Conservation (phyloP, 352 stramenopile species). For the Globisporangium splendens region DNA sequence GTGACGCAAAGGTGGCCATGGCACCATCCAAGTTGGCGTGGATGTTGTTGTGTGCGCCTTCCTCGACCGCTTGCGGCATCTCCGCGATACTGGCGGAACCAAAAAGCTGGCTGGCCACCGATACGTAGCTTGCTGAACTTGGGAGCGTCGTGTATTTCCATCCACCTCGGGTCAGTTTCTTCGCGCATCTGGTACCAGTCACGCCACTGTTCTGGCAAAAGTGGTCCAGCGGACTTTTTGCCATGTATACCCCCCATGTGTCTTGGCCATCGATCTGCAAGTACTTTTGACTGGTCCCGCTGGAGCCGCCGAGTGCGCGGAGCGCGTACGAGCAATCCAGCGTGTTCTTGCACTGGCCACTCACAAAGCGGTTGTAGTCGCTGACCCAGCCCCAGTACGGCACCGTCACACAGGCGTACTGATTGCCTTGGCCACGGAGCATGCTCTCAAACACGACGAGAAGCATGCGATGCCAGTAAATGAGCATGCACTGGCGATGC, state of each 20-base stretch:
- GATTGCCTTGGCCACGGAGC: constrained; percentile 45
- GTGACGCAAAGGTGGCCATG: constrained; percentile 50
- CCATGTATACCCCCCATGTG: neutral
- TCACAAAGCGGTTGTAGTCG: constrained; percentile 33
- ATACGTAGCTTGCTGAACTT: constrained; percentile 32
- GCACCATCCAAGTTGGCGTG: constrained; percentile 37
- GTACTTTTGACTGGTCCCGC: neutral
- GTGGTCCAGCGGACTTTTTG: constrained; percentile 30
- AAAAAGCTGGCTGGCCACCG: constrained; percentile 44
- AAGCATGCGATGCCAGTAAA: constrained; percentile 77
- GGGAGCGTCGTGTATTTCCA: constrained; percentile 35
- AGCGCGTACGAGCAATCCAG: constrained; percentile 28
- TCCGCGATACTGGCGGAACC: constrained; percentile 39
- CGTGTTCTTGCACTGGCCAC: constrained; percentile 39
- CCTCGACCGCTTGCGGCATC: constrained; percentile 46
- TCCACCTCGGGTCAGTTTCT: constrained; percentile 45
- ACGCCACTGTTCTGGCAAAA: constrained; percentile 47
- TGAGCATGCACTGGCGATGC: constrained; percentile 73
- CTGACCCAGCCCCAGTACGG: constrained; percentile 80
- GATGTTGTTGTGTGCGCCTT: constrained; percentile 54
- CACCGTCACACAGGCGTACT: constrained; percentile 69
- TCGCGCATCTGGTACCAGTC: constrained; percentile 21
- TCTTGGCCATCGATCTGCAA: neutral
- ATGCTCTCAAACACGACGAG: constrained; percentile 80
- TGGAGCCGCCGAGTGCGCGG: neutral